Evolutionary conservation across 75 land plant genomes (phyloP).

Genomic region (Larix kaempferi): DNA sequence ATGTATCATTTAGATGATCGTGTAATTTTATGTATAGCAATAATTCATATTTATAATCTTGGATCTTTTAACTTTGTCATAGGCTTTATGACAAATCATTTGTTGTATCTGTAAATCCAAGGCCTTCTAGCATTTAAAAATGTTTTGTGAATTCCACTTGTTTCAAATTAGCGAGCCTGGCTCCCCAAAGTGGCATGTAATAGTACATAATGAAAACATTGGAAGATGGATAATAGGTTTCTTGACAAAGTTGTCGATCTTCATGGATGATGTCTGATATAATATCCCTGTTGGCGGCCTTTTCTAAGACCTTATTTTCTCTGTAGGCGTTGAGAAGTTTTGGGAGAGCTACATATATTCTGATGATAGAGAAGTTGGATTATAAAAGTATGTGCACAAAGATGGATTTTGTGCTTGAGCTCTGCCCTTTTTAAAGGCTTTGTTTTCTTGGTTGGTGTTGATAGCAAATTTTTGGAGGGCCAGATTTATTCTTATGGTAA

Average conservation of each 20-base stretch:
- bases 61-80: not conserved
- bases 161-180: not conserved
- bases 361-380: no score
- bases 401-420: no score
- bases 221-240: not conserved
- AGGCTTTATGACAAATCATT: not conserved
- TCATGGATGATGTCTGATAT: not conserved
- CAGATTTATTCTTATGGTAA: not conserved
- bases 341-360: not conserved
- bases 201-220: not conserved
- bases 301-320: not conserved
- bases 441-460: not conserved
- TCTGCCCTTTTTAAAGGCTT: not conserved
- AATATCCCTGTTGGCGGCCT: not conserved
- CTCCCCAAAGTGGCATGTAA: not conserved
- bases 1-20: no score
- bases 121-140: not conserved
- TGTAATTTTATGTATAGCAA: not conserved
- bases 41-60: not conserved
- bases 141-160: not conserved
- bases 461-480: not conserved
- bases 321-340: not conserved
- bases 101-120: not conserved
- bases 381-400: no score
- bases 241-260: not conserved